Base-by-base conservation (phyloP, 176 grass and related monocot species). In the Ensete ventricosum region DNA sequence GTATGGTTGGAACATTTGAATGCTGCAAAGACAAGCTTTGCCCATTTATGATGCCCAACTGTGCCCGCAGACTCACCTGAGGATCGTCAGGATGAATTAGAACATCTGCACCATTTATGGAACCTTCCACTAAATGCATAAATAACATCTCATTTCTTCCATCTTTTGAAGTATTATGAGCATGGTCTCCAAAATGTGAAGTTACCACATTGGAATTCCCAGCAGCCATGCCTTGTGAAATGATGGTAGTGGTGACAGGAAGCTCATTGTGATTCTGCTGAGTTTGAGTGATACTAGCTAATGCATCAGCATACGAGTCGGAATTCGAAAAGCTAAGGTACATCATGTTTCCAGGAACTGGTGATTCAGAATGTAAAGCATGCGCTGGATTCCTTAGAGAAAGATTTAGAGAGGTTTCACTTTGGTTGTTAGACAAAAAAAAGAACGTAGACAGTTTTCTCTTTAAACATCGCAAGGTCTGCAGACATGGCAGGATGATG, bases 381-480 rank as follows among this genome's bases (percentile, higher is more conserved):
- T 76, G 87, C 54, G 59, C 86, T 55, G 84, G 77, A n/a, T 81
- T 82, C 63, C 76, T 52, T 55, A 79, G 77, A 80, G 76, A 80
- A 82, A 84, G 70, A 67, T 59, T 81, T 83, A 86, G 84, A 49
- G 20, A 23, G 1, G 87, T 74, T 66, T 91, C 90, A 77, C 88
- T 91, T 82, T 94, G 86, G 76, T 89, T 78, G 24, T 82, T 79
- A 21, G 91, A 85, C 76, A 76, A 91, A 1, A 83, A 82, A 77
- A 85, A 91, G 82, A 91, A 99, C 67, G 85, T 86, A 76, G 96
- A 77, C 91, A 95, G 91, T 53, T 72, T 71, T 53, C 72, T 85
- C 63, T 83, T 27, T 85, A 72, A 66, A 67, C 16, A 76, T 72
- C 21, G 76, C 50, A 57, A 62, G 22, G 68, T 55, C 57, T 73